Conservation (phyloP, 805 yeast genomes). For the Starmerella stellata region DNA sequence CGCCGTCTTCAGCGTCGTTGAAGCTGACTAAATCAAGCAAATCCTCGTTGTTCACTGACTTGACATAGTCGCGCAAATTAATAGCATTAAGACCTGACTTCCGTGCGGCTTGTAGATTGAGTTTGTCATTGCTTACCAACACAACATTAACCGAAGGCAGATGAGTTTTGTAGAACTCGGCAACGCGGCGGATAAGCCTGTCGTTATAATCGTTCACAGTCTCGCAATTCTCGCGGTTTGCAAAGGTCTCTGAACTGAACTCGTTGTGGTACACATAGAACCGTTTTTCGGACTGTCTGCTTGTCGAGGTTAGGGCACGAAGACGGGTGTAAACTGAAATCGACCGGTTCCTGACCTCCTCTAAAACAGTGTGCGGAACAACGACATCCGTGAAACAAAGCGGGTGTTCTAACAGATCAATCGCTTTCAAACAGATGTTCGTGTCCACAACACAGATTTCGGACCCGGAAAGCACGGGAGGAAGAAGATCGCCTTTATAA, state of each 20-base stretch:
- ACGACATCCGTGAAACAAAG: slow-evolving; percentile 73
- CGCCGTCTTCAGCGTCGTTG: slow-evolving; percentile 39
- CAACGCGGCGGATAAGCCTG: slow-evolving; percentile 63
- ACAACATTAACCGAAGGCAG: slow-evolving; percentile 25
- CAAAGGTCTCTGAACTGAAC: slow-evolving; percentile 53
- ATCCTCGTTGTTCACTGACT: slow-evolving; percentile 41
- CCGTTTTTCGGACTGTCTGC: slow-evolving; percentile 42
- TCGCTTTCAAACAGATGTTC: slow-evolving; percentile 69
- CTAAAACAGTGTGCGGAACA: slow-evolving; percentile 86
- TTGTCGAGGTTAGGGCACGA: slow-evolving; percentile 45
- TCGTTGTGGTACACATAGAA: slow-evolving; percentile 88
- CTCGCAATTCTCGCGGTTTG: slow-evolving; percentile 46
- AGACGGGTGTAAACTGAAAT: slow-evolving; percentile 75
- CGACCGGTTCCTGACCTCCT: slow-evolving; percentile 76
- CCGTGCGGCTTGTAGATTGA: slow-evolving; percentile 41
- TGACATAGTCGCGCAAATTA: slow-evolving; percentile 40
- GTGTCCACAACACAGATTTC: slow-evolving; percentile 68
- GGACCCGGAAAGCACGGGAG: slow-evolving; percentile 41
- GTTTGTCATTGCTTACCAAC: slow-evolving; percentile 56
- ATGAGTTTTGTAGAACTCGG: slow-evolving; percentile 57
- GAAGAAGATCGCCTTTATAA: slow-evolving; percentile 48
- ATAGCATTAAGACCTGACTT: slow-evolving; percentile 29
- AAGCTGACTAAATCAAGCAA: slow-evolving; percentile 46
- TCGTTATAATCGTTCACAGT: slow-evolving; percentile 79
- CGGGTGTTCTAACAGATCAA: slow-evolving; percentile 68